These are phyloP conservation scores for Rhododendron henanense DNA, from an alignment of 148 eudicot species.

Conservation along the genomic window DNA sequence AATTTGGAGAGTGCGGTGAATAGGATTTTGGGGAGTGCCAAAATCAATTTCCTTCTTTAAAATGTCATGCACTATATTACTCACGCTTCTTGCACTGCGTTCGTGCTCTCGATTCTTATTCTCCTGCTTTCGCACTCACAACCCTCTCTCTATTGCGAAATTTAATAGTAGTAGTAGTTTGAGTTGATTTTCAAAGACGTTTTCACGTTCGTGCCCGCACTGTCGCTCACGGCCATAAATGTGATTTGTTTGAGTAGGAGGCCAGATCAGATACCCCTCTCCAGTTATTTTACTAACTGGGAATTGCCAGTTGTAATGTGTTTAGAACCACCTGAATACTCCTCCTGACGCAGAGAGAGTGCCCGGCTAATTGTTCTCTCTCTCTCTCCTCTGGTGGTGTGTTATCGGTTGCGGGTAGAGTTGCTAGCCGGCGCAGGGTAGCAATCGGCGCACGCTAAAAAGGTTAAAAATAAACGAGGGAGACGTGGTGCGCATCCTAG, in stretches of 20 bases:
- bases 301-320: not conserved
- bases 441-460: slow-evolving; percentile 3
- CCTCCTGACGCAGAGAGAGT: not conserved
- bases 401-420: not conserved
- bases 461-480: not conserved
- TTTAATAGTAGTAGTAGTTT: too few relatives aligned
- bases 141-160: too few relatives aligned
- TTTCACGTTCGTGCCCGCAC: too few relatives aligned
- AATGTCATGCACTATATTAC: too few relatives aligned
- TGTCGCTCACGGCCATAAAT: too few relatives aligned
- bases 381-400: not conserved
- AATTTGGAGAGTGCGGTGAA: too few relatives aligned
- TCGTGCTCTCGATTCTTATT: too few relatives aligned
- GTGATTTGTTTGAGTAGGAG: not conserved
- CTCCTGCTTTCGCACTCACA: too few relatives aligned
- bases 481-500: slow-evolving; percentile 13
- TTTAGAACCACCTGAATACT: not conserved
- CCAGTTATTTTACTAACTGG: not conserved
- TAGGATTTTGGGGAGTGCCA: too few relatives aligned
- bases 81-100: too few relatives aligned
- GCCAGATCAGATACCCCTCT: slow-evolving; percentile 1
- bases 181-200: too few relatives aligned
- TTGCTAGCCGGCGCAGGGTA: slow-evolving; percentile 10
- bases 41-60: too few relatives aligned
- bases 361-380: not conserved